Evolutionary conservation across 345 rosid genomes (phyloP).

Genomic region (Ceriops decandra): DNA sequence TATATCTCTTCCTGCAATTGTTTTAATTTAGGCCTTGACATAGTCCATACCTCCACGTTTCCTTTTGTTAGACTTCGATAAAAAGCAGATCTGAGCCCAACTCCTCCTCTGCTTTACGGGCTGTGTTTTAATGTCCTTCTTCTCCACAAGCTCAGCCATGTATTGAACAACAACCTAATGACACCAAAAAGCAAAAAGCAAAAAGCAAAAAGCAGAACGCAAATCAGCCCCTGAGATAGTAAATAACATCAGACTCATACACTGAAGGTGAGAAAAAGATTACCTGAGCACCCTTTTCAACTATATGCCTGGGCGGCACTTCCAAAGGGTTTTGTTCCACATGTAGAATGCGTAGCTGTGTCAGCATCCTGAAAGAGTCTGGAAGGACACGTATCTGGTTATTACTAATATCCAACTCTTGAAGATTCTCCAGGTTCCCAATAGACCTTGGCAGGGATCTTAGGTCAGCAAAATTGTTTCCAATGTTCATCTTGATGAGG

Average conservation of each 20-base stretch:
- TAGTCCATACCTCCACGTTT: constrained; percentile 69
- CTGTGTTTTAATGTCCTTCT: constrained; percentile 46
- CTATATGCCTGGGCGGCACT: constrained; percentile 79
- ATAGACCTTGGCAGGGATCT: constrained; percentile 76
- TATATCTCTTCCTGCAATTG: background rate
- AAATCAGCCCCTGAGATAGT: background rate
- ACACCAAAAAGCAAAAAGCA: constrained; percentile 13
- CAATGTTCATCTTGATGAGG: constrained; percentile 82
- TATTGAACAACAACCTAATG: constrained; percentile 79
- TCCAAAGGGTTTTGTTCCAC: constrained; percentile 80
- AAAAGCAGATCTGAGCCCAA: constrained; percentile 91
- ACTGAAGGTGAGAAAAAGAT: constrained; percentile 6
- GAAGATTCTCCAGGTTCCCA: constrained; percentile 90
- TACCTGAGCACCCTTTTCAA: constrained; percentile 91
- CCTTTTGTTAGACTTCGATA: constrained; percentile 86
- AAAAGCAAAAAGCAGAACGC: constrained; percentile 1
- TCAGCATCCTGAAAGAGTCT: constrained; percentile 72
- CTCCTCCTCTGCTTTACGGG: constrained; percentile 78
- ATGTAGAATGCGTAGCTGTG: constrained; percentile 55
- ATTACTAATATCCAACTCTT: constrained; percentile 92
- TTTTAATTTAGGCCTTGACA: constrained; percentile 42
- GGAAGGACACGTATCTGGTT: constrained; percentile 93
- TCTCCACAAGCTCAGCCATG: constrained; percentile 68
- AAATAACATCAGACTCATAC: background rate
- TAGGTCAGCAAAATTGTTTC: constrained; percentile 92